Conservation (phyloP, 202 grass and related monocot genomes). For the Carex sylvatica region DNA sequence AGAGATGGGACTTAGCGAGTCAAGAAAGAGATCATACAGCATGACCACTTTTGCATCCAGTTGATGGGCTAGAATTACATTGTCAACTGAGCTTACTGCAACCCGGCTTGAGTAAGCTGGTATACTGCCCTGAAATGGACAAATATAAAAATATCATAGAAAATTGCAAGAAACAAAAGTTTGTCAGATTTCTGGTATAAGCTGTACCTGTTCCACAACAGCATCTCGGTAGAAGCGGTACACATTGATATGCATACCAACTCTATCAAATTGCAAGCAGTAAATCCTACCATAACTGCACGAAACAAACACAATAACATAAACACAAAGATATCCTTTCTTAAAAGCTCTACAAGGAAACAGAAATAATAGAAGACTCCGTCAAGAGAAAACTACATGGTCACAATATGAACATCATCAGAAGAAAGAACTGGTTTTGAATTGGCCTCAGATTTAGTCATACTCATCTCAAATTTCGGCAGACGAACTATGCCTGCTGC, state of each 20-base stretch:
- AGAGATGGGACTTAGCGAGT: slow-evolving; percentile 76
- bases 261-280: slow-evolving; percentile 86
- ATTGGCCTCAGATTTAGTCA: slow-evolving; percentile 86
- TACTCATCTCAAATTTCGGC: slow-evolving; percentile 94
- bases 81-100: slow-evolving; percentile 86
- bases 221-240: slow-evolving; percentile 98
- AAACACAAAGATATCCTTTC: not conserved
- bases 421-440: slow-evolving; percentile 82
- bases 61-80: slow-evolving; percentile 90
- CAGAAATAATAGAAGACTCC: not conserved
- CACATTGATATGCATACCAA: slow-evolving; percentile 69
- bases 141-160: slow-evolving; percentile 20
- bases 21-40: slow-evolving; percentile 81
- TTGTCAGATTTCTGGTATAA: slow-evolving; percentile 4
- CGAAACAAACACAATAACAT: slow-evolving; percentile 35
- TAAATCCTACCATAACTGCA: slow-evolving; percentile 97
- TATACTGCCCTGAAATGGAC: slow-evolving; percentile 53
- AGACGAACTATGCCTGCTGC: slow-evolving; percentile 77
- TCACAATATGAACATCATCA: slow-evolving; percentile 91
- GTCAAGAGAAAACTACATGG: slow-evolving; percentile 52
- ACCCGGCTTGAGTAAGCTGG: slow-evolving; percentile 82
- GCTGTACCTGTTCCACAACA: slow-evolving; percentile 89
- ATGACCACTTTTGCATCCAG: slow-evolving; percentile 97
- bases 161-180: slow-evolving; percentile 9
- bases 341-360: not conserved